Evolutionary conservation across 2,329 filamentous ascomycete species (phyloP), one percentile per base, ranked within the genome.

Genomic region (Fonsecaea erecta): DNA sequence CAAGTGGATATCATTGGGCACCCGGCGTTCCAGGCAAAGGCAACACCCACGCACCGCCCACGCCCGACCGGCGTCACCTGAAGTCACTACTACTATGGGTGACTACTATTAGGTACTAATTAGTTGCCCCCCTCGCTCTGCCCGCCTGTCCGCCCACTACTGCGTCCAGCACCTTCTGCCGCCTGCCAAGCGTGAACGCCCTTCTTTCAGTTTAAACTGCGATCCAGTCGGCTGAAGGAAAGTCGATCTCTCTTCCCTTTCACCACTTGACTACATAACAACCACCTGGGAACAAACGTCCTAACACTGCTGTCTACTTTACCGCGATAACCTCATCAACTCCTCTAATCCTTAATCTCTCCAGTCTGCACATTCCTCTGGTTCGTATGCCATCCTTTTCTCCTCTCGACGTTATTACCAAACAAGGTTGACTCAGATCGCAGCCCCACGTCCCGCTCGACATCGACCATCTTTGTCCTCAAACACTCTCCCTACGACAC

Each of bases 391-490:
- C 35, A 24, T 48, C 46, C 24, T 51, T 37, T 40, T 6, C 3
- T 48, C 24, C 34, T 58, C 18, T 30, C 53, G 12, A 28, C 37
- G 18, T 51, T 8, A 26, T 28, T 37, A 48, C 54, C 55, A 53
- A 52, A 18, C 58, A 43, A 52, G 28, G 54, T 69, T 69, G 64
- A 65, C 67, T 67, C 64, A 65, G 59, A 64, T 63, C 43, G 40
- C 52, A 67, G 67, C 67, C 67, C 67, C 67, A 59, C 67, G 63
- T 61, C 51, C 48, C 52, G 16, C 32, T 63, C 59, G 67, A 58
- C 54, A 63, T 67, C 62, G 53, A 68, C 62, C 56, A 65, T 62
- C 46, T 68, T 62, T 51, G 60, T 56, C 65, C 30, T 40, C 57
- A 57, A 48, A 54, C 52, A 37, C 34, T 56, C 62, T 55, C 59